Evolutionary conservation across 257 asterid species (phyloP).

Genomic region (Salvia splendens): DNA sequence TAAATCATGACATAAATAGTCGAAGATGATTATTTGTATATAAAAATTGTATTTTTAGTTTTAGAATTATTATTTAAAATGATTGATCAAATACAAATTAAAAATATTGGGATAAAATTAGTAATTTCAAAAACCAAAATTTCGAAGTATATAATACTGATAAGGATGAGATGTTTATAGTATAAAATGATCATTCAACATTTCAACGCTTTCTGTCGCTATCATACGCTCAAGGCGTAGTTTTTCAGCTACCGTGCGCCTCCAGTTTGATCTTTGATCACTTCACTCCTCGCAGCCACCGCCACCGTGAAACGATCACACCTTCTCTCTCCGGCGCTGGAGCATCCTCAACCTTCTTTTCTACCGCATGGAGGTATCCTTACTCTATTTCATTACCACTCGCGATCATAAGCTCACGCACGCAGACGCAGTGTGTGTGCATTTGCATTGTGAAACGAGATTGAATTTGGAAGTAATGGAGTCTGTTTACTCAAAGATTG

Average conservation of each 20-base stretch:
- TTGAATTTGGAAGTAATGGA: neutral
- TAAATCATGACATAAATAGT: too few species aligned
- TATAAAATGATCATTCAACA: too few species aligned
- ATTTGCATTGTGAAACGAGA: neutral
- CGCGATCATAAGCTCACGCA: neutral
- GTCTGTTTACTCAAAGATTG: slow-evolving; percentile 2
- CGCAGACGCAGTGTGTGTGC: neutral
- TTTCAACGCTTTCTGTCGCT: neutral
- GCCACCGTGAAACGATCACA: slow-evolving; percentile 1
- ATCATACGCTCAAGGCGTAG: slow-evolving; percentile 26
- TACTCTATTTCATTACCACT: slow-evolving; percentile 2
- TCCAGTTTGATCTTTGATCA: slow-evolving; percentile 20
- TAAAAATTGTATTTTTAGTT: too few species aligned
- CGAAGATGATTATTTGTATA: too few species aligned
- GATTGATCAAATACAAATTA: too few species aligned
- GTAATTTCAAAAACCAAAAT: too few species aligned
- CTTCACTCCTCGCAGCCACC: slow-evolving; percentile 29
- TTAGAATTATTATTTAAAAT: too few species aligned
- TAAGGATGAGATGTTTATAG: too few species aligned
- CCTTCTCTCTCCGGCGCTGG: slow-evolving; percentile 26
- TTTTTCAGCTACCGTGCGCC: slow-evolving; percentile 41
- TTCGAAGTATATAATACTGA: too few species aligned
- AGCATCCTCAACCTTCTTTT: slow-evolving; percentile 25
- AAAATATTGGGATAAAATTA: too few species aligned
- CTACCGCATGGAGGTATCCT: slow-evolving; percentile 74